Percentiles rank a stretch among this genome's conserved stretches.
Evolutionary conservation across 495 filamentous ascomycete genomes (phyloP).

Genomic region (Barbatosphaeria neglecta): DNA sequence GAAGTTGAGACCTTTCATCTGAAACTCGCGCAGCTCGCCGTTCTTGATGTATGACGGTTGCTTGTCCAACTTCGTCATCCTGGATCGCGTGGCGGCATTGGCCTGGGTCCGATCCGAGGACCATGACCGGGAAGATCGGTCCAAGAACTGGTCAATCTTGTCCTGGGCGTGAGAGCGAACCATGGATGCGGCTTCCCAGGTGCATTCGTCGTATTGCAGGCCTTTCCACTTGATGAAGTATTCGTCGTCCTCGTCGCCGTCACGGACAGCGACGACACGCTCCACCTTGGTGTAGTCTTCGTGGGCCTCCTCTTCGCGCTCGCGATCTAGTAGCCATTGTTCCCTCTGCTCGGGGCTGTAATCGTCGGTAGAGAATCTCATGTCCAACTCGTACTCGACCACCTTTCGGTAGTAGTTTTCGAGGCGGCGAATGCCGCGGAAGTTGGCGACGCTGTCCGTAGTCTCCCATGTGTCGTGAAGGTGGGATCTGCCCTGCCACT

Average conservation of each 20-base stretch:
- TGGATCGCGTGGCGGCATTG: conserved; percentile 59
- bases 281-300: conserved; percentile 83
- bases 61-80: conserved; percentile 56
- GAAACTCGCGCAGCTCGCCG: conserved; percentile 85
- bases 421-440: conserved; percentile 66
- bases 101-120: conserved; percentile 64
- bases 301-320: conserved; percentile 71
- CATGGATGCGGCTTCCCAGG: conserved; percentile 75
- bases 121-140: conserved; percentile 64
- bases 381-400: conserved; percentile 59
- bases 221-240: conserved; percentile 93
- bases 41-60: conserved; percentile 78
- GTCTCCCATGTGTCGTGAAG: conserved; percentile 93
- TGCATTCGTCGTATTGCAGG: conserved; percentile 80
- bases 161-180: conserved; percentile 66
- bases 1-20: conserved; percentile 88
- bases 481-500: conserved; percentile 93
- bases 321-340: conserved; percentile 79
- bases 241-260: conserved; percentile 63
- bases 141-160: conserved; percentile 82
- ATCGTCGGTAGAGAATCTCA: conserved; percentile 54
- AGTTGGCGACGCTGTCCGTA: conserved; percentile 46
- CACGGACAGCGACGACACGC: conserved; percentile 71
- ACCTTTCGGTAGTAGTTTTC: conserved; percentile 89
- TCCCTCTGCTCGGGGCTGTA: conserved; percentile 78